Percentiles rank a stretch among this genome's conserved stretches.
These are phyloP conservation scores for Colletotrichum lupini DNA, from an alignment of 2,329 filamentous ascomycete genomes.

Conservation along the genomic window DNA sequence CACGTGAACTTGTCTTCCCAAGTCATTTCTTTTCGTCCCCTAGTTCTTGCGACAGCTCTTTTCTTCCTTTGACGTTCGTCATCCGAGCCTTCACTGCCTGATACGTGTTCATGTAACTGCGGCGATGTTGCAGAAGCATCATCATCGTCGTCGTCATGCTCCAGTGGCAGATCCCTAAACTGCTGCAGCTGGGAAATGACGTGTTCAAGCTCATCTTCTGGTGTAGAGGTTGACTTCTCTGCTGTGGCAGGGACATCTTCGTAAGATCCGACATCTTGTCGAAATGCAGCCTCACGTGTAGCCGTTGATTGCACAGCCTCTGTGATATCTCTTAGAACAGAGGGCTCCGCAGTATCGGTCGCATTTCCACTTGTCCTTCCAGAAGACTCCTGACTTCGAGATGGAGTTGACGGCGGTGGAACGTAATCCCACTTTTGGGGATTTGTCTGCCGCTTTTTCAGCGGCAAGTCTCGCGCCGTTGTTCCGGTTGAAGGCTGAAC, in stretches of 20 bases:
- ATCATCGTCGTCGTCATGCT: slow-evolving; percentile 61
- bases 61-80: slow-evolving; percentile 43
- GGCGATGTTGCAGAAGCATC: slow-evolving; percentile 36
- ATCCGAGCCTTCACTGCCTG: slow-evolving; percentile 38
- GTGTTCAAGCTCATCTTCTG: slow-evolving; percentile 68
- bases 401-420: slow-evolving; percentile 49
- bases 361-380: slow-evolving; percentile 32
- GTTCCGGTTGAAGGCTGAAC: neutral
- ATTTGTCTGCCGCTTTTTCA: slow-evolving; percentile 59
- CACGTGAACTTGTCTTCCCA: slow-evolving; percentile 66
- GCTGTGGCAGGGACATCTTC: neutral
- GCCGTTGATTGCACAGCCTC: neutral
- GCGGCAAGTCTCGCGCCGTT: slow-evolving; percentile 45
- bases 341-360: neutral
- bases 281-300: neutral
- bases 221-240: slow-evolving; percentile 1
- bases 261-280: neutral
- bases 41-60: slow-evolving; percentile 37
- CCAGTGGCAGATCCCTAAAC: slow-evolving; percentile 68
- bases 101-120: slow-evolving; percentile 37
- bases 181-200: slow-evolving; percentile 73
- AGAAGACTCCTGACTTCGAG: slow-evolving; percentile 47
- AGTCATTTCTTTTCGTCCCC: slow-evolving; percentile 42
- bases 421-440: slow-evolving; percentile 51
- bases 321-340: slow-evolving; percentile 4